These are phyloP conservation scores for Fusarium redolens DNA, from an alignment of 2,329 filamentous ascomycete genomes.

Conservation along the genomic window DNA sequence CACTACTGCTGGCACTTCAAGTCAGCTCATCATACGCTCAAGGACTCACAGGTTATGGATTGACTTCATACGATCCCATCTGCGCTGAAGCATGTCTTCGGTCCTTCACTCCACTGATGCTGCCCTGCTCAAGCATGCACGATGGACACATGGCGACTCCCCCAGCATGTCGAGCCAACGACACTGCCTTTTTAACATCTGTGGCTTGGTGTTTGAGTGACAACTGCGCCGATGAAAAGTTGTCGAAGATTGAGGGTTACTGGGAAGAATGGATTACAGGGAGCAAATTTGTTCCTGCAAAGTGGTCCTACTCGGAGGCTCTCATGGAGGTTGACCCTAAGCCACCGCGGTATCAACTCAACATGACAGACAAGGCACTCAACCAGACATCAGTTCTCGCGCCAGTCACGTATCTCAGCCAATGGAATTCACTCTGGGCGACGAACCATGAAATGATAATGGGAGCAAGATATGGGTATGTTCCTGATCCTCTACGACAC, in stretches of 20 bases:
- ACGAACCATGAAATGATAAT: constrained; percentile 10
- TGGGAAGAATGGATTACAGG: constrained; percentile 15
- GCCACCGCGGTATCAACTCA: not conserved
- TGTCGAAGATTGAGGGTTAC: constrained; percentile 4
- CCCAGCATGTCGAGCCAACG: constrained; percentile 5
- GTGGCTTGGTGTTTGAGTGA: constrained; percentile 5
- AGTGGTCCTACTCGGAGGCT: constrained; percentile 9
- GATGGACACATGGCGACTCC: not conserved
- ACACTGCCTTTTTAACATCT: not conserved
- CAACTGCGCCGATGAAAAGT: not conserved
- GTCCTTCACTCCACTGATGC: not conserved
- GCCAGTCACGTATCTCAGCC: not conserved
- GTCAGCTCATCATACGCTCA: not conserved
- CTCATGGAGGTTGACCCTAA: not conserved
- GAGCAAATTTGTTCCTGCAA: not conserved
- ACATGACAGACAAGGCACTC: not conserved
- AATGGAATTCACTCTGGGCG: constrained; percentile 3
- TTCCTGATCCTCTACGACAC: no score
- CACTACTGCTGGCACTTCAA: not conserved
- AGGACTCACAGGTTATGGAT: not conserved
- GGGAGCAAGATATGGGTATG: constrained; percentile 11
- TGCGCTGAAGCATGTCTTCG: constrained; percentile 17
- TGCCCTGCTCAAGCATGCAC: constrained; percentile 3
- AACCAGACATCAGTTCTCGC: not conserved
- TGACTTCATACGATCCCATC: constrained; percentile 5